These are phyloP conservation scores for Flaveria sonorensis DNA, from an alignment of 129 eudicot species.

Conservation along the genomic window DNA sequence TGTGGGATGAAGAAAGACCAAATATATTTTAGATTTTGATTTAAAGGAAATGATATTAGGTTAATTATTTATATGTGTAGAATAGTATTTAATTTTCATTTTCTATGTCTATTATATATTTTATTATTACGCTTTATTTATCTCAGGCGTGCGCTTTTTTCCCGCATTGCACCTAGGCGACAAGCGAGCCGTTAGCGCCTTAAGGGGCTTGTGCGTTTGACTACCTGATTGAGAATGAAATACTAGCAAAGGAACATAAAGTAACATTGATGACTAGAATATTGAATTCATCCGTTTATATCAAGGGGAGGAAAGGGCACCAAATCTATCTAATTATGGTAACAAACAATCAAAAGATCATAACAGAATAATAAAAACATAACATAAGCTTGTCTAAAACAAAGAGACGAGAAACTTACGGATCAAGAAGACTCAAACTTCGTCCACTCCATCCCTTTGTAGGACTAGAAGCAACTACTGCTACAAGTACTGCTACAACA, in stretches of 20 bases:
- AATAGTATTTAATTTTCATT: background rate
- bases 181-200: no score
- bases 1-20: background rate
- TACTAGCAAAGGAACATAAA: slow-evolving; percentile 15
- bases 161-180: background rate
- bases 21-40: background rate
- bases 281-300: slow-evolving; percentile 7
- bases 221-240: slow-evolving; percentile 7
- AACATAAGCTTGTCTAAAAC: background rate
- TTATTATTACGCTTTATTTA: background rate
- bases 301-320: background rate
- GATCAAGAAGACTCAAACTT: slow-evolving; percentile 97
- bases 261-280: background rate
- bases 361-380: background rate
- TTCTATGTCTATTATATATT: background rate
- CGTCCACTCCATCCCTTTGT: slow-evolving; percentile 99
- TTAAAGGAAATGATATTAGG: background rate
- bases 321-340: slow-evolving; percentile 3
- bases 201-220: background rate
- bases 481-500: slow-evolving; percentile 80
- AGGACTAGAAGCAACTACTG: slow-evolving; percentile 98
- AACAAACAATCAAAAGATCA: background rate
- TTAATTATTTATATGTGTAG: background rate
- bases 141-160: background rate
- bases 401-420: slow-evolving; percentile 55